Base-by-base conservation (phyloP, 116 monocot genomes). In the Iris pallida region DNA sequence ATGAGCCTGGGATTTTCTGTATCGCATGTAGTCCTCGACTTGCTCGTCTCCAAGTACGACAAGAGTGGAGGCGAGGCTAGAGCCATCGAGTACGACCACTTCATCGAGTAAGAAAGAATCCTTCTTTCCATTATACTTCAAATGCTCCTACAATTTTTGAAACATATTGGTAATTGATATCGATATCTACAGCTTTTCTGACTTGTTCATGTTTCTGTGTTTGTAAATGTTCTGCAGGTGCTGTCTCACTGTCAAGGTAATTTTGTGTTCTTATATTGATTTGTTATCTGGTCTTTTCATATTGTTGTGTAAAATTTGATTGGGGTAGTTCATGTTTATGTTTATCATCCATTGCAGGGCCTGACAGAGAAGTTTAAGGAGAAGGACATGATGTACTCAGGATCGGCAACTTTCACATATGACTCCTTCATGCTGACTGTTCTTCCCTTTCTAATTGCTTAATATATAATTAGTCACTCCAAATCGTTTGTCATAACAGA, bases 321-420 rank as follows among this genome's bases (percentile, higher is more conserved):
- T 13, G 56, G 17, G 14, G 0, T 16, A 56, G 2, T 13, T 16
- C 64, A 9, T 20, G 20, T 45, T 9, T 48, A 15, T 14, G 4
- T 4, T 16, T 63, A 16, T 63, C 43, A 30, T 59, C n/a, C n/a
- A 3, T 12, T 46, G 65, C 82, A 94, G 93, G 93, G 97, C 2
- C 74, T 97, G 59, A 97, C 93, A 0, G 97, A 97, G 65, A 97
- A 90, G 73, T 97, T 97, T 73, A 97, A 90, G 76, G 93, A 96
- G 74, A 92, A 85, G 74, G 97, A 97, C 65, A 80, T 69, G 0
- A 60, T 41, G 43, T 90, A 63, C 70, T 55, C 73, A 5, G 92
- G 93, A 3, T 81, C 83, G 3, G 97, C 97, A 4, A 78, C 78
- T 60, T 90, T 92, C 78, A 80, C 81, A 20, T 97, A 97, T 57